Evolutionary conservation across 441 rosid genomes (phyloP).

Genomic region (Syzygium malaccense): DNA sequence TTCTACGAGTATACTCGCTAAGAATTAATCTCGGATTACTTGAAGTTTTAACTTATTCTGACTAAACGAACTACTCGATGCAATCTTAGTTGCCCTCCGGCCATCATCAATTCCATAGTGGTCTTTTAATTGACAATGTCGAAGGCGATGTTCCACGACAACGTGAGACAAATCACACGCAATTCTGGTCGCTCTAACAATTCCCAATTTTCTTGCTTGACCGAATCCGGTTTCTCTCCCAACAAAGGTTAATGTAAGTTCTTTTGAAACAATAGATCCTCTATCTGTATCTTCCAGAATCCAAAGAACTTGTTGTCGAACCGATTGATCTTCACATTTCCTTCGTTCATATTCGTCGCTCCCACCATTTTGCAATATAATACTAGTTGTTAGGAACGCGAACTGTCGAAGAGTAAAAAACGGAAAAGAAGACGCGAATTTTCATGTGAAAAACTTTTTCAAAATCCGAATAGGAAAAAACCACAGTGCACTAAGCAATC

Average conservation of each 20-base stretch:
- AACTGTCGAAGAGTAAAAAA: background rate
- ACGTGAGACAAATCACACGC: background rate
- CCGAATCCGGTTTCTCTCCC: background rate
- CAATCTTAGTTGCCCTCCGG: background rate
- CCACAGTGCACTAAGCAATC: background rate
- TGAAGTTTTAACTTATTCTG: background rate
- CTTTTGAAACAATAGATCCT: background rate
- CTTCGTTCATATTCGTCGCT: background rate
- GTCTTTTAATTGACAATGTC: background rate
- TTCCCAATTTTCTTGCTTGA: background rate
- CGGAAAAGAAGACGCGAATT: background rate
- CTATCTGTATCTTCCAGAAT: background rate
- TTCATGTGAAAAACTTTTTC: background rate
- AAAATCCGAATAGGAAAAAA: background rate
- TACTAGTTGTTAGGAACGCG: rapidly evolving
- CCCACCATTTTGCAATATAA: background rate
- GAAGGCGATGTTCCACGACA: background rate
- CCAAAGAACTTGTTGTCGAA: background rate
- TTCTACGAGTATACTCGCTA: background rate
- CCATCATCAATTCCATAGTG: background rate
- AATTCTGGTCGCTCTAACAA: background rate
- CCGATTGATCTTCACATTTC: background rate
- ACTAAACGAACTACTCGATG: background rate
- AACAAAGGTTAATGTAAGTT: too few species aligned
- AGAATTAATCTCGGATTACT: background rate